Conservation (phyloP, 2,329 filamentous ascomycete genomes). For the Samsoniella hepiali region DNA sequence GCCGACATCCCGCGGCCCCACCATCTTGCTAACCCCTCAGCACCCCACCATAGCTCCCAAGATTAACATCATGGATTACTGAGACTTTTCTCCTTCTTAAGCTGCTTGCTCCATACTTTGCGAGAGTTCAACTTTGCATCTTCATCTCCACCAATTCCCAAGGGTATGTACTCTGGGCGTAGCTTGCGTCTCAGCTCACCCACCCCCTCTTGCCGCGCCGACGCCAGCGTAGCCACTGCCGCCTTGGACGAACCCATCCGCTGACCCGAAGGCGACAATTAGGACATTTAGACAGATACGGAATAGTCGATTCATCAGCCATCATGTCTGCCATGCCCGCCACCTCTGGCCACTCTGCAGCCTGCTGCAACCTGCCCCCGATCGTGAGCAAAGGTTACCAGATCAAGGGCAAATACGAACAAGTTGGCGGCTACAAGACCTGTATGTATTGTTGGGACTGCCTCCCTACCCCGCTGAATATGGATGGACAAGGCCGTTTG, state of each 20-base stretch:
- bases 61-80: background rate
- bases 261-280: background rate
- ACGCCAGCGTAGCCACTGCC: background rate
- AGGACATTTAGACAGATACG: background rate
- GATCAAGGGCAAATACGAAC: conserved; percentile 54
- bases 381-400: conserved; percentile 54
- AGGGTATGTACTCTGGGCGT: background rate
- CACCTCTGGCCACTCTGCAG: conserved; percentile 51
- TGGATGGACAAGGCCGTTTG: too few species aligned
- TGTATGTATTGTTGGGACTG: conserved; percentile 31
- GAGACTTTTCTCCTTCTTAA: background rate
- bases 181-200: background rate
- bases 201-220: background rate
- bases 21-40: conserved; percentile 7
- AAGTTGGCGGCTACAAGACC: conserved; percentile 54
- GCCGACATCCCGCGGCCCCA: conserved; percentile 2
- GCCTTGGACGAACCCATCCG: background rate
- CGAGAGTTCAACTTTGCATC: background rate
- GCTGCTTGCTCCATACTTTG: background rate
- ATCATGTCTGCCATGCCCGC: conserved; percentile 50
- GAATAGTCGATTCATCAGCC: background rate
- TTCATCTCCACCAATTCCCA: background rate
- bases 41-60: conserved; percentile 15
- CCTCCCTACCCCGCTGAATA: background rate
- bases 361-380: conserved; percentile 58